A percentile compares a stretch with the other conserved stretches of the same genome.
These are phyloP conservation scores for Periconia macrospinosa DNA, from an alignment of 2,329 filamentous ascomycete genomes.

Conservation along the genomic window DNA sequence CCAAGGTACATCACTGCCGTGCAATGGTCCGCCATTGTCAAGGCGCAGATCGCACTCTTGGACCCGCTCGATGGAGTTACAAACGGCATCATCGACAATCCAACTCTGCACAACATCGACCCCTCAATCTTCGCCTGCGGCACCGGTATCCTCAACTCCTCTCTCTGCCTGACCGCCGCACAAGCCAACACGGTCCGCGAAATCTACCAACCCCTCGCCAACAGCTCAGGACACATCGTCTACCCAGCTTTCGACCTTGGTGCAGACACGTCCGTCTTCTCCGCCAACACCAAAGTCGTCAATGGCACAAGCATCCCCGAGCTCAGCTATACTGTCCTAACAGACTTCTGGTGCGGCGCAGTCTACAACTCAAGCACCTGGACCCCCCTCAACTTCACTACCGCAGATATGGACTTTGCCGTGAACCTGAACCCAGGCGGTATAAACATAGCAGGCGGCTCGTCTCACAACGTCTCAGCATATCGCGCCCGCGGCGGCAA, in stretches of 20 bases:
- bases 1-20: constrained; percentile 7
- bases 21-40: constrained; percentile 36
- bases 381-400: constrained; percentile 29
- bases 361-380: constrained; percentile 47
- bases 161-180: constrained; percentile 6
- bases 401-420: constrained; percentile 28
- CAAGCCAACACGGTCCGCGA: constrained; percentile 35
- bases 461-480: constrained; percentile 7
- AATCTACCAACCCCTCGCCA: constrained; percentile 40
- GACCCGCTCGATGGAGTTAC: constrained; percentile 21
- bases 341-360: constrained; percentile 36
- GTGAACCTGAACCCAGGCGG: constrained; percentile 29
- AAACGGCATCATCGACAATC: constrained; percentile 33
- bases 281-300: background rate
- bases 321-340: constrained; percentile 12
- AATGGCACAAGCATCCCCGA: constrained; percentile 9
- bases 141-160: constrained; percentile 17
- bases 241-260: background rate
- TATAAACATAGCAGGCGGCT: constrained; percentile 24
- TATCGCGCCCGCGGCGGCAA: constrained; percentile 11
- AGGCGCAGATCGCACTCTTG: constrained; percentile 47
- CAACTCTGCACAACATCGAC: constrained; percentile 18
- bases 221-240: background rate
- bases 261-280: constrained; percentile 4
- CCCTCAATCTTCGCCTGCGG: constrained; percentile 14